phyloP scores from a whole-genome alignment of 352 stramenopile species.

The Saprolegnia parasitica region DNA sequence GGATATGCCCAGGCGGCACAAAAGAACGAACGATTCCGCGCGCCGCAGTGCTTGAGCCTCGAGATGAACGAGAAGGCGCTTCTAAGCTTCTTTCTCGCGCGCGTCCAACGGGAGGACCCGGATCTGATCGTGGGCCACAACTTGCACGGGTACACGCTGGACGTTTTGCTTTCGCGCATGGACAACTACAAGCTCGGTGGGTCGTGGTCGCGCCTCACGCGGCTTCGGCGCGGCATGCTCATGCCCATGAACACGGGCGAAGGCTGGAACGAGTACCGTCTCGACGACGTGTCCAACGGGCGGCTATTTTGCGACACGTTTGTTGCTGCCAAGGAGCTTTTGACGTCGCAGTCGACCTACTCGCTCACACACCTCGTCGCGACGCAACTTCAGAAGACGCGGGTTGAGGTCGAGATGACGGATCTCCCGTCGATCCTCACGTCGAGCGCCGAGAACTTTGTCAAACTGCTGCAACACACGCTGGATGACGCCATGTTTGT shows the following conservation, averaged over 20 bases:
- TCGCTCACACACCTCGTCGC: slow-evolving; percentile 92
- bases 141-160: slow-evolving; percentile 96
- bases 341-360: slow-evolving; percentile 97
- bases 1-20: slow-evolving; percentile 50
- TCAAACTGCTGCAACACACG: slow-evolving; percentile 92
- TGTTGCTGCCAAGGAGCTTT: slow-evolving; percentile 95
- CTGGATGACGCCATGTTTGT: slow-evolving; percentile 96
- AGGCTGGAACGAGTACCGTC: slow-evolving; percentile 84
- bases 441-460: slow-evolving; percentile 83
- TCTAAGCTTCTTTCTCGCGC: slow-evolving; percentile 83
- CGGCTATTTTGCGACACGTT: slow-evolving; percentile 98
- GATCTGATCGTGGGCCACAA: slow-evolving; percentile 99
- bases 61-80: slow-evolving; percentile 82
- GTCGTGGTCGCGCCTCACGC: slow-evolving; percentile 79
- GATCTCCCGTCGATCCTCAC: slow-evolving; percentile 93
- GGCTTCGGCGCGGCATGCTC: slow-evolving; percentile 66
- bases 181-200: slow-evolving; percentile 88
- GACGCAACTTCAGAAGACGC: slow-evolving; percentile 84
- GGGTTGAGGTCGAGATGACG: slow-evolving; percentile 92
- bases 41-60: slow-evolving; percentile 49
- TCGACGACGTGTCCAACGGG: slow-evolving; percentile 89
- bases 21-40: slow-evolving; percentile 51
- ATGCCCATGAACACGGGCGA: slow-evolving; percentile 76
- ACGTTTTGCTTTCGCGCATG: slow-evolving; percentile 95
- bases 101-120: slow-evolving; percentile 95